These are phyloP conservation scores for Fraxinus nigra DNA, from an alignment of 305 asterid species.

Conservation along the genomic window DNA sequence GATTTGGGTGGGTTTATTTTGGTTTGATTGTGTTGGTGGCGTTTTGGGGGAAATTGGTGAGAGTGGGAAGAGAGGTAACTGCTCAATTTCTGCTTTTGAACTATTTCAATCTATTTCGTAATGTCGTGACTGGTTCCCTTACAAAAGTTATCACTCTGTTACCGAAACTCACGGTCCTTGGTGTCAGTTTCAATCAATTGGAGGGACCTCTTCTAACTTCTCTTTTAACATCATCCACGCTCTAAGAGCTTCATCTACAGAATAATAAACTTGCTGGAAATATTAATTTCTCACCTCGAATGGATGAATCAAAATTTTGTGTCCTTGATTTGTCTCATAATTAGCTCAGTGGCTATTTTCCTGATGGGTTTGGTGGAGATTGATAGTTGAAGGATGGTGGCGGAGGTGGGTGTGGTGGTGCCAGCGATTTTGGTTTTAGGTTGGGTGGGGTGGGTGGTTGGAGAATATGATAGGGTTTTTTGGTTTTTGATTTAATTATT, in stretches of 20 bases:
- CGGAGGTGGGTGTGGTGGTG: too few species aligned
- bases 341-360: conserved; percentile 51
- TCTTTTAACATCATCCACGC: conserved; percentile 57
- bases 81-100: conserved; percentile 79
- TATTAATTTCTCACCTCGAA: conserved; percentile 52
- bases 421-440: too few species aligned
- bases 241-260: conserved; percentile 73
- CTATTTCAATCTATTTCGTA: conserved; percentile 72
- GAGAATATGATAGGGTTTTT: too few species aligned
- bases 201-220: conserved; percentile 58
- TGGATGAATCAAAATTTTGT: conserved; percentile 46
- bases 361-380: conserved; percentile 47
- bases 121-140: conserved; percentile 58
- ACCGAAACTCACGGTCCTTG: conserved; percentile 68
- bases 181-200: conserved; percentile 78
- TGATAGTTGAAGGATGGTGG: too few species aligned
- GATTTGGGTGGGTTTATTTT: too few species aligned
- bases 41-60: too few species aligned
- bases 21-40: too few species aligned
- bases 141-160: conserved; percentile 58
- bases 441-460: too few species aligned
- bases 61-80: conserved; percentile 39
- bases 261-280: conserved; percentile 60
- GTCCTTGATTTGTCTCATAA: conserved; percentile 76
- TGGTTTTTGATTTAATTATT: too few species aligned